Evolutionary conservation across 495 filamentous ascomycete species (phyloP).

Genomic region (Sporormia fimetaria): DNA sequence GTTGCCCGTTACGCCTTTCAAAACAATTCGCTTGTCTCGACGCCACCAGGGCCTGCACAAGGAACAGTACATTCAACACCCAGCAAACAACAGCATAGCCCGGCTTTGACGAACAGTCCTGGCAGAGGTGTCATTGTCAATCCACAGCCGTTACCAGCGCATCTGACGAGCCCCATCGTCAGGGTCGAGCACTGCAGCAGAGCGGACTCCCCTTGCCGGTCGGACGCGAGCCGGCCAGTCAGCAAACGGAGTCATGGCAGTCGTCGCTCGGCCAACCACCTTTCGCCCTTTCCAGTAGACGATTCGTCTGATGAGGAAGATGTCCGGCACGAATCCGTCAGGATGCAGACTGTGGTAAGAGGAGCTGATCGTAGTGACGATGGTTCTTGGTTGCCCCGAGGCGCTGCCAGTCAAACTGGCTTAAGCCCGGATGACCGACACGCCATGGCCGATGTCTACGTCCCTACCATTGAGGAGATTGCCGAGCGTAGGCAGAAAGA

Average conservation of each 20-base stretch:
- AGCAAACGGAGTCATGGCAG: conserved; percentile 27
- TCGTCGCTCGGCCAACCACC: conserved; percentile 22
- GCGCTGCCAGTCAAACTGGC: conserved; percentile 20
- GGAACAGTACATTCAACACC: conserved; percentile 9
- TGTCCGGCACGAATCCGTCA: conserved; percentile 1
- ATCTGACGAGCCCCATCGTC: conserved; percentile 26
- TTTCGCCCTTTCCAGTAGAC: conserved; percentile 24
- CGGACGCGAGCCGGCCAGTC: conserved; percentile 16
- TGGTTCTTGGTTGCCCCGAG: conserved; percentile 23
- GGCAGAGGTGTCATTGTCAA: conserved; percentile 9
- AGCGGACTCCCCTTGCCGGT: conserved; percentile 19
- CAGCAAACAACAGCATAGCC: conserved; percentile 24
- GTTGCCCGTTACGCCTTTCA: conserved; percentile 2
- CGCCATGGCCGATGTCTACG: conserved; percentile 16
- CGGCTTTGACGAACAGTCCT: conserved; percentile 23
- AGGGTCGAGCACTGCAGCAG: conserved; percentile 18
- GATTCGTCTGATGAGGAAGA: conserved; percentile 25
- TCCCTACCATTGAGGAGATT: conserved; percentile 28
- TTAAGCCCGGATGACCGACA: conserved; percentile 23
- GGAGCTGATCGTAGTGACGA: conserved; percentile 21
- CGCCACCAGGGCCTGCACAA: conserved; percentile 9
- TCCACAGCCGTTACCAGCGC: conserved; percentile 14
- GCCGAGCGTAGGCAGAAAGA: conserved; percentile 21
- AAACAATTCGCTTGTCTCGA: conserved; percentile 9
- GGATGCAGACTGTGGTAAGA: conserved; percentile 4